Base-by-base conservation (phyloP, 1,284 basidiomycete genomes). In the Taiwanofungus camphoratus region DNA sequence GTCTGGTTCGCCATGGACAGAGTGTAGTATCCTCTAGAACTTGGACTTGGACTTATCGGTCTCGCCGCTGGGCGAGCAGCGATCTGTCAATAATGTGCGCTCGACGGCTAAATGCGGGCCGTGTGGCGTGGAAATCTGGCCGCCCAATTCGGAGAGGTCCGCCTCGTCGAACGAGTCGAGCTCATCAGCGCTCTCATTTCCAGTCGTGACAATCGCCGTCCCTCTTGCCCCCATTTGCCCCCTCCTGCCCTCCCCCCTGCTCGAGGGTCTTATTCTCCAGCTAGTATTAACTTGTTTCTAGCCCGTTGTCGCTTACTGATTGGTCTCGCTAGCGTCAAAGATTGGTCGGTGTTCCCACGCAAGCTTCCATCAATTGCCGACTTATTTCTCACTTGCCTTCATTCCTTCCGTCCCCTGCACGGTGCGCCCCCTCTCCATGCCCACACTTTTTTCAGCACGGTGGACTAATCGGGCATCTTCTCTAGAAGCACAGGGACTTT, bases 161-260 rank as follows among this genome's bases (percentile, higher is more conserved):
- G 53, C 36, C 24, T 36, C 21, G 46, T 26, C 37, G 37, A 40
- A 37, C 23, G 41, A 42, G 48, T 37, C 18, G 39, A 34, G 44
- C 36, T 36, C 52, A 57, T 56, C 52, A 56, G 45, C 44, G 42
- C 39, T 48, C 46, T 42, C 46, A 46, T 35, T 44, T 37, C 45
- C 48, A 49, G 50, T n/a, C 18, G 45, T 49, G 54, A 50, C 52
- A 41, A 51, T 56, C 52, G 46, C 52, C 51, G 52, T 56, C 54
- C 47, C 51, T 42, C 43, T 47, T 51, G 52, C 50, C 41, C 46
- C 47, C 42, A 38, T 43, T 42, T 42, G 40, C 44, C 47, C 48
- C 39, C 39, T 46, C 34, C 39, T 16, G 39, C 43, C 41, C 46
- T 27, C 30, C 36, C 24, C 44, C 35, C 31, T 26, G 24, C 36